Evolutionary conservation across 495 filamentous ascomycete species (phyloP).

Genomic region (Penicillium parvum): DNA sequence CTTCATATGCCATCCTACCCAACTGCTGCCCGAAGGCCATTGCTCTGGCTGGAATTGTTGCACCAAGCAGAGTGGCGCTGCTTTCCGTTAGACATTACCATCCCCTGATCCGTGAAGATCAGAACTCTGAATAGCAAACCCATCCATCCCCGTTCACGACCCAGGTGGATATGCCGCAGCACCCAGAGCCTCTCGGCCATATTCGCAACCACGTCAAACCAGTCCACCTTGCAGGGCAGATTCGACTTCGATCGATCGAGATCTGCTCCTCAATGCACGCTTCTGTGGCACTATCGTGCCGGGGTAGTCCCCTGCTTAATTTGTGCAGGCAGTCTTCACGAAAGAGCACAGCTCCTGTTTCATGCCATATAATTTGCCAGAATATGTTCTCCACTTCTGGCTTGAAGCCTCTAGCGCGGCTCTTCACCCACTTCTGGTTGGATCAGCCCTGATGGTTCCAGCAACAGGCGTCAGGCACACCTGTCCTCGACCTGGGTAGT

Average conservation of each 20-base stretch:
- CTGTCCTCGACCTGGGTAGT: conserved; percentile 7
- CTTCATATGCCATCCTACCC: conserved; percentile 23
- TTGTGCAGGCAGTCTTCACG: conserved; percentile 7
- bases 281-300: conserved; percentile 4
- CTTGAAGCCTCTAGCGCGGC: conserved; percentile 25
- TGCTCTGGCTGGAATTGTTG: conserved; percentile 1
- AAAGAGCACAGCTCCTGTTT: conserved; percentile 4
- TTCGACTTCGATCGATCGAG: conserved; percentile 19
- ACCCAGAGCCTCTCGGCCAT: conserved; percentile 11
- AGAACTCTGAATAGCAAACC: conserved; percentile 10
- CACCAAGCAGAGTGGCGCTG: conserved; percentile 14
- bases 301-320: conserved; percentile 5
- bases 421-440: conserved; percentile 23
- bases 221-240: conserved; percentile 10
- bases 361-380: conserved; percentile 14
- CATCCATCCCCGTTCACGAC: conserved; percentile 6
- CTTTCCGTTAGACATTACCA: not conserved
- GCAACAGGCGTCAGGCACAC: conserved; percentile 23
- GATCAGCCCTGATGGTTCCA: conserved; percentile 13
- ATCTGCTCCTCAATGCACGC: conserved; percentile 9
- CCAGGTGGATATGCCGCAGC: conserved; percentile 7
- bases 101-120: conserved; percentile 13
- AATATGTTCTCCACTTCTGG: conserved; percentile 15
- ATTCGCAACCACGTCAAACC: conserved; percentile 10
- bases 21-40: conserved; percentile 37